phyloP scores from a whole-genome alignment of 75 land plant genomes.

The Larix kaempferi region DNA sequence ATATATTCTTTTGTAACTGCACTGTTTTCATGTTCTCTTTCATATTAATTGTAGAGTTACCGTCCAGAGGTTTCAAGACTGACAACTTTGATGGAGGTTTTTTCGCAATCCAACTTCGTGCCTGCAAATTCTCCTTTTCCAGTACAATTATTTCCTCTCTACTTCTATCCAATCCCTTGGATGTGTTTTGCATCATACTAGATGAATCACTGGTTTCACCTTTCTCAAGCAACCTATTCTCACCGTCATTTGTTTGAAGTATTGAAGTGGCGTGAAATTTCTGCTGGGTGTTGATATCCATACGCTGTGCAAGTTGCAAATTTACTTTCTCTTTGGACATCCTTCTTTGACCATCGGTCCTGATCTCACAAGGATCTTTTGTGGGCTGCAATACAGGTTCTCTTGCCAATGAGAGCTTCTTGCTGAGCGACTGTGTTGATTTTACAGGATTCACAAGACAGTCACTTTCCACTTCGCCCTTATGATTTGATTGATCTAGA shows the following conservation, averaged over 20 bases:
- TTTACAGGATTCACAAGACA: not conserved
- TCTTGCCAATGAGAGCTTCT: constrained; percentile 10
- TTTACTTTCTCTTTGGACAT: not conserved
- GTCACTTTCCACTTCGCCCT: not conserved
- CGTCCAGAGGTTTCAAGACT: not conserved
- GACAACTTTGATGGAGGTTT: not conserved
- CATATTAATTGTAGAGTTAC: not conserved
- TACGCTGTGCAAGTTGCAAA: not conserved
- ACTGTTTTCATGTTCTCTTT: not conserved
- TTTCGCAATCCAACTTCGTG: not conserved
- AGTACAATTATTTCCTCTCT: not conserved
- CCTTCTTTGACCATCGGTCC: not conserved
- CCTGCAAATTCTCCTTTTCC: not conserved
- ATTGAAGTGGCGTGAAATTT: not conserved
- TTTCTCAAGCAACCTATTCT: not conserved
- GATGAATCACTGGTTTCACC: not conserved
- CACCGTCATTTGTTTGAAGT: not conserved
- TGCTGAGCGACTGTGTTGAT: constrained; percentile 4
- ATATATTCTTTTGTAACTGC: not conserved
- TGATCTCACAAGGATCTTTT: not conserved
- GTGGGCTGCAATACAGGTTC: not conserved
- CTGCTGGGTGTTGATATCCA: not conserved
- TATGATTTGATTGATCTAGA: not conserved
- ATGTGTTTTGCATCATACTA: not conserved
- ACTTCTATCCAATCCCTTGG: not conserved